Evolutionary conservation across 257 asterid species (phyloP), one percentile per base, ranked within the genome.

Genomic region (Mitragyna speciosa): DNA sequence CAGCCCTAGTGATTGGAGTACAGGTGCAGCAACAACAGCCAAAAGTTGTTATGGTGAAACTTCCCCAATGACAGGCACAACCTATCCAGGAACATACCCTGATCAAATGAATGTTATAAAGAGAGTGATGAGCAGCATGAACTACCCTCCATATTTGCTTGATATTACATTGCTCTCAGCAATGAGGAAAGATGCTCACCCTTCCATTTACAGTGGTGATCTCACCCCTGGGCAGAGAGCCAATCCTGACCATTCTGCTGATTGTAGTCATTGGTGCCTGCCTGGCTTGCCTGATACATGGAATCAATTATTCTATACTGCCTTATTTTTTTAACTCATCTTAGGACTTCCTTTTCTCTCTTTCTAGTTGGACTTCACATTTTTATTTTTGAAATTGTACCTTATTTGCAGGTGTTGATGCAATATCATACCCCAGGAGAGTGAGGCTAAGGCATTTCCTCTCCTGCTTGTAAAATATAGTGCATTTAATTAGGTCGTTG

Each of bases 221-320:
- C 85, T 93, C 24, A 89, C 91, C 0, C 87, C 97, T 1, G 93
- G 36, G 22, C 94, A 92, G 75, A 89, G 92, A 77, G 94, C 97
- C 28, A 92, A 91, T 83, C 98, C 99, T 3, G 97, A 95, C 80
- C 97, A 84, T 75, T 90, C 93, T 15, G 89, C 97, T 39, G 99
- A 95, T 69, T 95, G 99, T 47, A 95, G 98, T 83, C 99, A 95
- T 82, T 95, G 99, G 99, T 95, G 99, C 75, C 92, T 95, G 56
- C 99, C 98, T 41, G 99, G 99, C 72, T 70, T 95, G 86, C 99
- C 99, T 0, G 99, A 93, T 75, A 95, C 99, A 43, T 93, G 99
- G 99, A 95, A 95, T 86, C 97, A 95, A 36, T 89, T 95, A 7
- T 93, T 95, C 78, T 93, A 89, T 78, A 82, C 94, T 43, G 97